These are phyloP conservation scores for Boletus rubropictus DNA, from an alignment of 768 basidiomycete species.

Conservation along the genomic window DNA sequence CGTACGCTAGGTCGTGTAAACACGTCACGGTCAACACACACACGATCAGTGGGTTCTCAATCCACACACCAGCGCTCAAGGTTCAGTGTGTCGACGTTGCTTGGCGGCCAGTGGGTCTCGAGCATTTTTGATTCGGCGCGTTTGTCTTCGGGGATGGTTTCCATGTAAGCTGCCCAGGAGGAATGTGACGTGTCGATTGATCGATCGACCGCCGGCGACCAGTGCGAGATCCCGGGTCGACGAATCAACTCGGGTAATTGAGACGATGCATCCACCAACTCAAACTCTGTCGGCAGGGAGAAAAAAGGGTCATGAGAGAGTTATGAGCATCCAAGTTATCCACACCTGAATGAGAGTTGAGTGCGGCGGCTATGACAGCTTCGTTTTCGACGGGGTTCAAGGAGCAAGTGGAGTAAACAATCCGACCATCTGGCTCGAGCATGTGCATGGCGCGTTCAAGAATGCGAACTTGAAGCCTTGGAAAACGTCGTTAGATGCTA, in stretches of 20 bases:
- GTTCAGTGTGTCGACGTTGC: slow-evolving; percentile 51
- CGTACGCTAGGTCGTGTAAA: slow-evolving; percentile 52
- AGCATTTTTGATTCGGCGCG: slow-evolving; percentile 55
- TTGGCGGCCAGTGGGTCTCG: slow-evolving; percentile 76
- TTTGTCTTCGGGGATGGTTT: slow-evolving; percentile 43
- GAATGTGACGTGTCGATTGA: slow-evolving; percentile 45
- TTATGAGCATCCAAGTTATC: neutral
- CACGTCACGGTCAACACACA: neutral
- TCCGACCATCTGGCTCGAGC: slow-evolving; percentile 71
- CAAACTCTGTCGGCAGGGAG: slow-evolving; percentile 48
- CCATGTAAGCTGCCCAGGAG: slow-evolving; percentile 56
- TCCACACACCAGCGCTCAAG: slow-evolving; percentile 65
- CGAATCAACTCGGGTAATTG: slow-evolving; percentile 67
- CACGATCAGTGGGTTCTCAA: neutral
- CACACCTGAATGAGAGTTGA: slow-evolving; percentile 63
- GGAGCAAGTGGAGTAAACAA: slow-evolving; percentile 98
- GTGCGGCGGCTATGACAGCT: slow-evolving; percentile 83
- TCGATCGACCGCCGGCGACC: slow-evolving; percentile 70
- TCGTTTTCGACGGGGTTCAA: slow-evolving; percentile 97
- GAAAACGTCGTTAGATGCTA: slow-evolving; percentile 6
- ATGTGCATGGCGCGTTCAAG: slow-evolving; percentile 89
- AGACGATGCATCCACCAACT: slow-evolving; percentile 73
- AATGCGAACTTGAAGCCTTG: slow-evolving; percentile 87
- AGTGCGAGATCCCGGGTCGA: slow-evolving; percentile 67
- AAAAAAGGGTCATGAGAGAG: neutral